Base-by-base conservation (phyloP, 176 grass and related monocot genomes). In the Luzula sylvatica region DNA sequence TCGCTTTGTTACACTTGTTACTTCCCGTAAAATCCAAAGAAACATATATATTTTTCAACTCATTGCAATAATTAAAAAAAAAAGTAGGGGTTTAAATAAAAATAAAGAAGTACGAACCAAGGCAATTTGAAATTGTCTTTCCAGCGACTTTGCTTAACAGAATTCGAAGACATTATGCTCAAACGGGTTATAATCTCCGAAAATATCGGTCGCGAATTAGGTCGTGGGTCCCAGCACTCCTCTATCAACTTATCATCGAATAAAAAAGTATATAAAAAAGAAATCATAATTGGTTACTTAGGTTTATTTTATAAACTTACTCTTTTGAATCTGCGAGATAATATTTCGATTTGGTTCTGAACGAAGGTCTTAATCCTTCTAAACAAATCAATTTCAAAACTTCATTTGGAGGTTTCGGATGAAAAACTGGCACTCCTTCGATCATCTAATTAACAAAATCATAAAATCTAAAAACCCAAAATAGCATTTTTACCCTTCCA, bases 381-480 rank as follows among this genome's bases (percentile, higher is more conserved):
- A 74, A 74, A 52, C 59, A 98, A 72, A 90, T 83, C 81, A 86
- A 86, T 52, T 80, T 98, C 7, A 63, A 64, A 9, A 70, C 78
- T 49, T 86, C 78, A 39, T 63, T 45, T 46, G 69, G 66, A 58
- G 78, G 15, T 38, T 80, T 90, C 20, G 74, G 78, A 38, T 65
- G 81, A 32, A 90, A 98, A 44, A 71, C 64, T 30, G 72, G 68
- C 29, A 23, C 16, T 65, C 92, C 92, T 86, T 98, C 92, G 21
- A 87, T 80, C 92, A 98, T 98, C 92, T 98, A 75, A 65, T n/a
- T n/a, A n/a, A n/a, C n/a, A 74, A 23, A 35, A 7, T 35, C 57
- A 66, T 30, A 20, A 39, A 22, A 51, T n/a, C n/a, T n/a, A n/a
- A n/a, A n/a, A n/a, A n/a, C n/a, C n/a, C n/a, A n/a, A n/a, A n/a